Conservation (phyloP, 805 yeast species). For the Crinitomyces ghanaensis region DNA sequence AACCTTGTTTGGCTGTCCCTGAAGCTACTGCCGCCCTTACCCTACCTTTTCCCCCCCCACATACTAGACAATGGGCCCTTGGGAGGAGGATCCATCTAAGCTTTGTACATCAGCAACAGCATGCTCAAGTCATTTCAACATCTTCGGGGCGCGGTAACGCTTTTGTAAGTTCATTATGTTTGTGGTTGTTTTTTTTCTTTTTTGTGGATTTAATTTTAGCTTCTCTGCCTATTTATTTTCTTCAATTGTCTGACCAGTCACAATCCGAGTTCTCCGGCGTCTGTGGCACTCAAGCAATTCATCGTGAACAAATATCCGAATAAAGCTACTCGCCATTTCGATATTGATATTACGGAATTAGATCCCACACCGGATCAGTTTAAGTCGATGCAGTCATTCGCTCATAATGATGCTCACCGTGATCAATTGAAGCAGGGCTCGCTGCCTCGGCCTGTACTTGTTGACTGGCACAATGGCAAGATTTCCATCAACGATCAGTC, state of each 20-base stretch:
- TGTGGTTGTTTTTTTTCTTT: too few relatives aligned
- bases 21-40: too few relatives aligned
- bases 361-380: conserved; percentile 24
- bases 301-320: conserved; percentile 14
- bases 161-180: conserved; percentile 19
- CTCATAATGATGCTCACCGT: conserved; percentile 6
- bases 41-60: too few relatives aligned
- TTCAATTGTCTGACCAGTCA: conserved; percentile 10
- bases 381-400: conserved; percentile 11
- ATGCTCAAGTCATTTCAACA: conserved; percentile 24
- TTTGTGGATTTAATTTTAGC: background rate
- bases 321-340: conserved; percentile 17
- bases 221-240: background rate
- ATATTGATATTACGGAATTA: conserved; percentile 22
- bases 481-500: conserved; percentile 39
- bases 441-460: conserved; percentile 40
- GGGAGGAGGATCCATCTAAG: too few relatives aligned
- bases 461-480: conserved; percentile 50
- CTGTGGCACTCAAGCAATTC: conserved; percentile 11
- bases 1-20: too few relatives aligned
- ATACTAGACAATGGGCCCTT: too few relatives aligned
- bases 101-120: conserved; percentile 1
- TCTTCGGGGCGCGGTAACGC: conserved; percentile 20
- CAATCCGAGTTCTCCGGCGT: conserved; percentile 15
- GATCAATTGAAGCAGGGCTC: conserved; percentile 10